Evolutionary conservation across 495 filamentous ascomycete genomes (phyloP).

Genomic region (Wilcoxina mikolae): DNA sequence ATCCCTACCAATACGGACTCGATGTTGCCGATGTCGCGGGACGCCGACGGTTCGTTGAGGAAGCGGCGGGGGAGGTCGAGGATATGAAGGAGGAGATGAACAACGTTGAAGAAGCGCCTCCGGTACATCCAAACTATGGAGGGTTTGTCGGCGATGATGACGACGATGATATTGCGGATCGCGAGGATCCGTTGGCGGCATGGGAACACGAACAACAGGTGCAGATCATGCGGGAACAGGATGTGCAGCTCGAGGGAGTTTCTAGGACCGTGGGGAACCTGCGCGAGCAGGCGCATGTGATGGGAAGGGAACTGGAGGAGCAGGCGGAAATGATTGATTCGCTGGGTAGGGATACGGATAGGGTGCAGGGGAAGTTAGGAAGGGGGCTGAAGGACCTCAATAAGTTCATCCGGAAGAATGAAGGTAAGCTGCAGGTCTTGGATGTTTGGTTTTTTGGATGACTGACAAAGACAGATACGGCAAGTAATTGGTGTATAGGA

Average conservation of each 20-base stretch:
- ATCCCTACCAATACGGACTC: slow-evolving; percentile 76
- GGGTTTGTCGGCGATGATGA: slow-evolving; percentile 30
- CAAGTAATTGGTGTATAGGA: slow-evolving; percentile 85
- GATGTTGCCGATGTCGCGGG: slow-evolving; percentile 68
- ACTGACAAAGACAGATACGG: slow-evolving; percentile 43
- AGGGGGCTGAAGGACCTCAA: slow-evolving; percentile 73
- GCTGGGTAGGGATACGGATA: slow-evolving; percentile 66
- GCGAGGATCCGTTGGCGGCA: slow-evolving; percentile 58
- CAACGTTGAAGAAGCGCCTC: slow-evolving; percentile 30
- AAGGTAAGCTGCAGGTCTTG: slow-evolving; percentile 44
- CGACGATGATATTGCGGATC: slow-evolving; percentile 23
- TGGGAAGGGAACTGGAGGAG: slow-evolving; percentile 91
- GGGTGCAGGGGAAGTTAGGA: slow-evolving; percentile 72
- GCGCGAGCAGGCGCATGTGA: slow-evolving; percentile 75
- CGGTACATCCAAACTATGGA: slow-evolving; percentile 32
- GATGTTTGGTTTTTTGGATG: not conserved
- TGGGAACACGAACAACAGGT: slow-evolving; percentile 86
- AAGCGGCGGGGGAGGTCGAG: slow-evolving; percentile 76
- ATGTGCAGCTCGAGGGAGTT: slow-evolving; percentile 80
- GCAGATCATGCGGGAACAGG: slow-evolving; percentile 89
- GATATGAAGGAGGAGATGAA: slow-evolving; percentile 73
- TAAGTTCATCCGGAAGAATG: slow-evolving; percentile 76
- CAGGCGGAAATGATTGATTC: slow-evolving; percentile 68
- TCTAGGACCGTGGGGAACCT: slow-evolving; percentile 84
- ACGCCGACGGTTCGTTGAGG: slow-evolving; percentile 67